phyloP scores from a whole-genome alignment of 306 rosid species.

The Vigna mungo region DNA sequence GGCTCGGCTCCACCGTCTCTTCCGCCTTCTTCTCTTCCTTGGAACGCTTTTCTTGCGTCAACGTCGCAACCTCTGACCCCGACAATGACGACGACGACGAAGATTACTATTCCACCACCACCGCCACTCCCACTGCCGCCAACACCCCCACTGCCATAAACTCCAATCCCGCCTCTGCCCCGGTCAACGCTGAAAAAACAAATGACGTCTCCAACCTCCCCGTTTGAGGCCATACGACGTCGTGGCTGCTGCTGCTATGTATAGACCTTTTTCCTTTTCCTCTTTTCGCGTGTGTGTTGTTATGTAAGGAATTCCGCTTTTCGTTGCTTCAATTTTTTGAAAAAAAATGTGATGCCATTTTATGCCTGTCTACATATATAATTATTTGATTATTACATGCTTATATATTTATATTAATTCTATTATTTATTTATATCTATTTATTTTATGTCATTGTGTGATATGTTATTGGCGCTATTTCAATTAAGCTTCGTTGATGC shows the following conservation, averaged over 20 bases:
- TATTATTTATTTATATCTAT: not conserved
- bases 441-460: not conserved
- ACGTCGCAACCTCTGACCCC: constrained; percentile 69
- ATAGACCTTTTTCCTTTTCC: constrained; percentile 45
- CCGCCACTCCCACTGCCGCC: constrained; percentile 37
- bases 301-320: constrained; percentile 32
- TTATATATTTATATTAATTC: not conserved
- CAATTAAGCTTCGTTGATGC: not conserved
- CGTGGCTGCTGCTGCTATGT: constrained; percentile 38
- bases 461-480: not conserved
- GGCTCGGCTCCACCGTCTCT: constrained; percentile 75
- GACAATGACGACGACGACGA: constrained; percentile 61
- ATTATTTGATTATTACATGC: not conserved
- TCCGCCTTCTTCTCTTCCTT: constrained; percentile 86
- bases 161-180: not conserved
- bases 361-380: constrained; percentile 15
- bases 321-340: not conserved
- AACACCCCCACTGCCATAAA: constrained; percentile 31
- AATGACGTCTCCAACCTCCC: constrained; percentile 57
- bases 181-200: constrained; percentile 32
- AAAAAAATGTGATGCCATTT: constrained; percentile 21
- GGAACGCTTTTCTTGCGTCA: constrained; percentile 85
- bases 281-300: constrained; percentile 31
- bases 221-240: constrained; percentile 49
- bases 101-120: constrained; percentile 33